Base-by-base conservation (phyloP, 2,329 filamentous ascomycete species). In the Teratosphaeria destructans region DNA sequence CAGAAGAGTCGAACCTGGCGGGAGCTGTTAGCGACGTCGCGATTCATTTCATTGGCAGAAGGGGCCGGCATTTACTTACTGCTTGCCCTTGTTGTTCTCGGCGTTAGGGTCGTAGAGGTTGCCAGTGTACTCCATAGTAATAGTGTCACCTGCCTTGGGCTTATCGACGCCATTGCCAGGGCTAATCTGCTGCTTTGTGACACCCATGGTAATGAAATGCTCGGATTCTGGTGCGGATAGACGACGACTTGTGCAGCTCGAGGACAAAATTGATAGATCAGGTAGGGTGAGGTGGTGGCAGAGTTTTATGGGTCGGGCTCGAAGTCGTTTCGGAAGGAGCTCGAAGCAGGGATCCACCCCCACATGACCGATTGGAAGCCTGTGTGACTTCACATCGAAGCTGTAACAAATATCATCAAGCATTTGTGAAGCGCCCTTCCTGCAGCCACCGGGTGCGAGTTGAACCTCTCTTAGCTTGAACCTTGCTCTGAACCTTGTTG, bases 121-220 rank as follows among this genome's bases (percentile, higher is more conserved):
- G 69, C 94, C 94, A 52, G 88, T 94, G 82, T 97, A 97, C 77
- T 94, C 85, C 72, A 97, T 95, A 71, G 82, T 84, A 70, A 97
- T 89, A 29, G 77, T 83, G 73, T 96, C 85, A 65, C 89, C 88
- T 16, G 71, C 69, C 65, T 76, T 71, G 60, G 93, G 89, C 65
- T 75, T 78, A 68, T 84, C 73, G 60, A 81, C 80, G 60, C 78
- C 78, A 69, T 81, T 81, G 70, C 93, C 92, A 63, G 82, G 75
- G 39, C 76, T 71, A 67, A 86, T 73, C 64, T 82, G 75, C 56
- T 80, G 81, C 80, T 90, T 95, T 61, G 79, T 81, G 70, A 96
- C 89, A 74, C 75, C 76, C 78, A 81, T 80, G 54, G 26, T 65
- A n/a, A n/a, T 49, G 19, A 10, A 19, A 49, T 19, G 43, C 16